phyloP scores from a whole-genome alignment of 441 rosid species.

The Adansonia rubrostipa region DNA sequence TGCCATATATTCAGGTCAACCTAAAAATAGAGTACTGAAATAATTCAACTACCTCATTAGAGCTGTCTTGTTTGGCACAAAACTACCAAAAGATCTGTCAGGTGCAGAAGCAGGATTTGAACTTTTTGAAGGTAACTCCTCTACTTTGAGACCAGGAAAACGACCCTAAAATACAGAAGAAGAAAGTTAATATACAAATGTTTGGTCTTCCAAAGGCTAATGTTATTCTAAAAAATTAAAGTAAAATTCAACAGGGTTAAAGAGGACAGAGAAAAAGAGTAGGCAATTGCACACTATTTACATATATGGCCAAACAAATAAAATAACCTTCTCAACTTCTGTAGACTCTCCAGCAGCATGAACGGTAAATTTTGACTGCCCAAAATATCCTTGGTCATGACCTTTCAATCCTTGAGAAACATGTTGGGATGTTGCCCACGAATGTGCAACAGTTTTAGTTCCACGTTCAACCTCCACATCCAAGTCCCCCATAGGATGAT shows the following conservation, averaged over 20 bases:
- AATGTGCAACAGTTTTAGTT: slow-evolving; percentile 41
- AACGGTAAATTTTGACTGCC: slow-evolving; percentile 50
- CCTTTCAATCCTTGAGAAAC: slow-evolving; percentile 45
- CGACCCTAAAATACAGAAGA: slow-evolving; percentile 38
- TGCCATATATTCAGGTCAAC: slow-evolving; percentile 14
- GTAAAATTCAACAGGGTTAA: not conserved
- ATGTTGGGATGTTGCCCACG: slow-evolving; percentile 43
- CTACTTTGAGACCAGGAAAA: slow-evolving; percentile 45
- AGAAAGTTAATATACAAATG: not conserved
- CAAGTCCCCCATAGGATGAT: slow-evolving; percentile 91
- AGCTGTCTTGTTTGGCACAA: slow-evolving; percentile 44
- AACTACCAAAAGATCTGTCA: slow-evolving; percentile 48
- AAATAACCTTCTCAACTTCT: slow-evolving; percentile 54
- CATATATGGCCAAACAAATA: slow-evolving; percentile 9
- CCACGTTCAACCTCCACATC: slow-evolving; percentile 54
- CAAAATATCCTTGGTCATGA: slow-evolving; percentile 42
- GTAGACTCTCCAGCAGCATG: slow-evolving; percentile 46
- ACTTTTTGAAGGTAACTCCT: slow-evolving; percentile 44
- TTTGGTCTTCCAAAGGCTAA: not conserved
- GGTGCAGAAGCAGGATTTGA: slow-evolving; percentile 43
- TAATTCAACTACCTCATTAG: slow-evolving; percentile 56
- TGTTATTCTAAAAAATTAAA: not conserved
- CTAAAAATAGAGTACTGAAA: not conserved
- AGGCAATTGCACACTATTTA: slow-evolving; percentile 13
- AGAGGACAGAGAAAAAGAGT: not conserved